Percentiles rank a stretch among this genome's conserved stretches.
These are phyloP conservation scores for Chaetomium tenue DNA, from an alignment of 495 filamentous ascomycete species.

Conservation along the genomic window DNA sequence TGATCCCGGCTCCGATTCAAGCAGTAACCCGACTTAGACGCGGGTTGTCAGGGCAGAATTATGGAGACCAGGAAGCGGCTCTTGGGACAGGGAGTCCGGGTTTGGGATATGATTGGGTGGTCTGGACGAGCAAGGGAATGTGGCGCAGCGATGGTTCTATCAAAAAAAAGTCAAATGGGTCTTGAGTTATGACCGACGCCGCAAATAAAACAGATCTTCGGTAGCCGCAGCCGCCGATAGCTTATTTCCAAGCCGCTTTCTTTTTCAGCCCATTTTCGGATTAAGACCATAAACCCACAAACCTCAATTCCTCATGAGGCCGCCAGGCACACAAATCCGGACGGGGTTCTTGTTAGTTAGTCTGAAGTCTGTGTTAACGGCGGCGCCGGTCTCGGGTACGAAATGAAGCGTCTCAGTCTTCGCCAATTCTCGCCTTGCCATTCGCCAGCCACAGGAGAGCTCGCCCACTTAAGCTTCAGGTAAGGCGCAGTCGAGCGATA, in stretches of 20 bases:
- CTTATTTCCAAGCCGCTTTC: neutral
- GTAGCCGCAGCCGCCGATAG: slow-evolving; percentile 16
- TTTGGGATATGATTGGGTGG: slow-evolving; percentile 15
- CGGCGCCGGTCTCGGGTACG: slow-evolving; percentile 11
- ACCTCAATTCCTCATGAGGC: slow-evolving; percentile 12
- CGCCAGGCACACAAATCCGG: slow-evolving; percentile 16
- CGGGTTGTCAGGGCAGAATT: slow-evolving; percentile 16
- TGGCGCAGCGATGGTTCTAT: slow-evolving; percentile 15
- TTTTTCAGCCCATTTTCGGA: neutral
- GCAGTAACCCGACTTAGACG: slow-evolving; percentile 11
- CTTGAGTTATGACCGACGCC: neutral
- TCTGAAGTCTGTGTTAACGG: neutral
- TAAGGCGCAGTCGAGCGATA: slow-evolving; percentile 21
- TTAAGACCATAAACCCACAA: neutral
- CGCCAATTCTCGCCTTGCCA: slow-evolving; percentile 1
- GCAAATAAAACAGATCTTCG: neutral
- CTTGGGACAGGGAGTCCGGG: neutral
- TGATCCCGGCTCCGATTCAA: slow-evolving; percentile 14
- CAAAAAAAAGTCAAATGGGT: neutral
- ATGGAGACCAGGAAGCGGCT: slow-evolving; percentile 21
- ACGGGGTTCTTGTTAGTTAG: neutral
- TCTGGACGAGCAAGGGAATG: neutral
- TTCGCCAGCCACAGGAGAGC: slow-evolving; percentile 13
- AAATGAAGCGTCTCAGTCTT: slow-evolving; percentile 11
- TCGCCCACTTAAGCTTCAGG: slow-evolving; percentile 21